A percentile compares a stretch with the other conserved stretches of the same genome.
phyloP scores from a whole-genome alignment of 2,329 filamentous ascomycete genomes.

The Pseudogymnoascus sp. region DNA sequence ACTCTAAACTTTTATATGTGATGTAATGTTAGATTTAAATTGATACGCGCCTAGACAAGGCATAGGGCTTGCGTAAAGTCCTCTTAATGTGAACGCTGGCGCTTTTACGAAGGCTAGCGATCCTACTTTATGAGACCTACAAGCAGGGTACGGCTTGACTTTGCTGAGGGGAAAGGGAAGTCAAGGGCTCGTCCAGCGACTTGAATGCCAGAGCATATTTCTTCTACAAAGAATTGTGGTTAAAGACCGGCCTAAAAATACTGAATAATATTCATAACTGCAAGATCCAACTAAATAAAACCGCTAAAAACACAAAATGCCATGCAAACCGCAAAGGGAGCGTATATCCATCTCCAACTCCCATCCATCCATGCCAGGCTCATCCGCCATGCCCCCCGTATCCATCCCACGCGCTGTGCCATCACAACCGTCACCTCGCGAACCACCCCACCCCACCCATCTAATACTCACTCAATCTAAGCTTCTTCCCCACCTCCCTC shows the following conservation, averaged over 20 bases:
- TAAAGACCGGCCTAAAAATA: background rate
- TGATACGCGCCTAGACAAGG: too few relatives aligned
- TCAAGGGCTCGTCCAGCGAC: too few relatives aligned
- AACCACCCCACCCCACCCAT: background rate
- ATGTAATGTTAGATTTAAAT: too few relatives aligned
- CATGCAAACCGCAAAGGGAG: background rate
- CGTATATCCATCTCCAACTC: background rate
- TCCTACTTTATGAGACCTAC: too few relatives aligned
- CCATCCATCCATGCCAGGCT: background rate
- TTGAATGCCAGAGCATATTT: too few relatives aligned
- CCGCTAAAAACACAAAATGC: background rate
- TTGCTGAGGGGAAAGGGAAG: too few relatives aligned
- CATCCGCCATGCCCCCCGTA: background rate
- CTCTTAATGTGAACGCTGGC: too few relatives aligned
- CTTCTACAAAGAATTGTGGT: too few relatives aligned
- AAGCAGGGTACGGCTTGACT: too few relatives aligned
- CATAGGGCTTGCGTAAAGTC: too few relatives aligned
- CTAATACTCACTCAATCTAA: conserved; percentile 62
- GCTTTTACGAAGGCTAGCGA: too few relatives aligned
- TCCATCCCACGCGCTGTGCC: background rate
- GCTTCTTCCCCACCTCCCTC: conserved; percentile 66
- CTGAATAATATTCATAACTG: background rate
- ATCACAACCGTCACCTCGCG: background rate
- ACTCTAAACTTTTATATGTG: too few relatives aligned
- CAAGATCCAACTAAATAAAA: background rate